Percentiles rank a stretch among this genome's conserved stretches.
Evolutionary conservation across 1,284 basidiomycete species (phyloP).

Genomic region (Cutaneotrichosporon mucoides): DNA sequence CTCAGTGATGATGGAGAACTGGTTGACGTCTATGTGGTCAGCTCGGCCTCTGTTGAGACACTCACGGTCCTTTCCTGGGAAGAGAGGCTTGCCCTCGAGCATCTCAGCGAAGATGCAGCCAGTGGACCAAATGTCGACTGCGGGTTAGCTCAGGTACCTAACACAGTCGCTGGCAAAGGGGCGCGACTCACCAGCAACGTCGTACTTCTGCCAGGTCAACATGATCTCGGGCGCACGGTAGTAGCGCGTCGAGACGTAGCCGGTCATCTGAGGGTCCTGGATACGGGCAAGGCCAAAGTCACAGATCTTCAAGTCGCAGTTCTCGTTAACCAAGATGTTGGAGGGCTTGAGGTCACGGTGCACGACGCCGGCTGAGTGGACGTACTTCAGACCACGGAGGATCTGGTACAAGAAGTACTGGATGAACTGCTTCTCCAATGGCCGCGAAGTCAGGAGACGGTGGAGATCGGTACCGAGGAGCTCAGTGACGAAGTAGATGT

Average conservation of each 20-base stretch:
- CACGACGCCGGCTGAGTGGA: conserved; percentile 98
- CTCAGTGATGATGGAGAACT: conserved; percentile 99
- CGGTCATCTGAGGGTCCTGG: conserved; percentile 96
- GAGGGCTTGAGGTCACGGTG: conserved; percentile 99
- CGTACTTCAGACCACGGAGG: conserved; percentile 96
- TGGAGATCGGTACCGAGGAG: conserved; percentile 97
- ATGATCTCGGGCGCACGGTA: conserved; percentile 99
- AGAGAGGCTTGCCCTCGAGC: conserved; percentile 97
- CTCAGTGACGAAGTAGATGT: conserved; percentile 99
- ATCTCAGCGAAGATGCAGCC: conserved; percentile 99
- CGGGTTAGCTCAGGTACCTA: conserved; percentile 11
- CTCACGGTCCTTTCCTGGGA: conserved; percentile 91
- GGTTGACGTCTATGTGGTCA: conserved; percentile 79
- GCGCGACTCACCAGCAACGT: conserved; percentile 66
- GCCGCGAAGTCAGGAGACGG: conserved; percentile 89
- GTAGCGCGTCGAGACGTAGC: conserved; percentile 97
- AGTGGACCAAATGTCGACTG: conserved; percentile 96
- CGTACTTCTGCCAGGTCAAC: conserved; percentile 99
- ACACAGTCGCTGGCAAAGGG: no score
- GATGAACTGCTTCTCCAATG: conserved; percentile 99
- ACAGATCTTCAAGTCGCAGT: conserved; percentile 99
- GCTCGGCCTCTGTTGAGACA: conserved; percentile 9
- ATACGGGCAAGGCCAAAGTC: conserved; percentile 95
- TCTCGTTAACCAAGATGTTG: conserved; percentile 99
- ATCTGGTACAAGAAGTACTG: conserved; percentile 99